These are phyloP conservation scores for Clarireedia sp. DNA, from an alignment of 2,329 filamentous ascomycete genomes.

Conservation along the genomic window DNA sequence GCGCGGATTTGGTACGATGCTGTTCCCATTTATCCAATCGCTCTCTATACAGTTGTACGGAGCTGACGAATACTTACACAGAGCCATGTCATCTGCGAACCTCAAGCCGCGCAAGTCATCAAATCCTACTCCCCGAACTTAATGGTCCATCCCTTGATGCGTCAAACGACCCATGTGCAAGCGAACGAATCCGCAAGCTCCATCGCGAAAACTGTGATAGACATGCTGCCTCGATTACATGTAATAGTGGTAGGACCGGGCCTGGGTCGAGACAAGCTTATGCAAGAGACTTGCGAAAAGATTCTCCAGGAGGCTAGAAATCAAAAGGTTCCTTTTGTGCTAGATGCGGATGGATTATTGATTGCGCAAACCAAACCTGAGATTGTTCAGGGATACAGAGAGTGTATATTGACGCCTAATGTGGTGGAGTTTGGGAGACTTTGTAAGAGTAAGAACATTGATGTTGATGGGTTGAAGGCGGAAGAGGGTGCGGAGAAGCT, in stretches of 20 bases:
- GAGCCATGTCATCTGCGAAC: slow-evolving; percentile 95
- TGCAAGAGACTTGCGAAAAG: slow-evolving; percentile 75
- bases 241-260: slow-evolving; percentile 90
- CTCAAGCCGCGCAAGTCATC: slow-evolving; percentile 77
- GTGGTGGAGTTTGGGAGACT: slow-evolving; percentile 85
- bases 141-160: slow-evolving; percentile 97
- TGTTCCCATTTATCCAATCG: background rate
- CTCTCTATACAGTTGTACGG: background rate
- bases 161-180: slow-evolving; percentile 54
- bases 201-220: slow-evolving; percentile 62
- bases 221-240: slow-evolving; percentile 79
- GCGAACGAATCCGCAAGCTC: slow-evolving; percentile 47
- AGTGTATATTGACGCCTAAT: slow-evolving; percentile 89
- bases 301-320: slow-evolving; percentile 74
- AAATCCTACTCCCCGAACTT: slow-evolving; percentile 97
- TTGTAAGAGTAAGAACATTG: slow-evolving; percentile 65
- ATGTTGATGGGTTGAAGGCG: slow-evolving; percentile 38
- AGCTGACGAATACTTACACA: slow-evolving; percentile 28
- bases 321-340: slow-evolving; percentile 66
- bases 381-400: slow-evolving; percentile 69
- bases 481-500: slow-evolving; percentile 52
- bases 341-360: slow-evolving; percentile 84
- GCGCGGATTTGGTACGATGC: slow-evolving; percentile 71
- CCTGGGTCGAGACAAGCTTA: slow-evolving; percentile 78
- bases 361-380: slow-evolving; percentile 69